Evolutionary conservation across 208 protist genomes (phyloP), one percentile per base, ranked within the genome.

Genomic region (Kentomonas sorsogonicus): DNA sequence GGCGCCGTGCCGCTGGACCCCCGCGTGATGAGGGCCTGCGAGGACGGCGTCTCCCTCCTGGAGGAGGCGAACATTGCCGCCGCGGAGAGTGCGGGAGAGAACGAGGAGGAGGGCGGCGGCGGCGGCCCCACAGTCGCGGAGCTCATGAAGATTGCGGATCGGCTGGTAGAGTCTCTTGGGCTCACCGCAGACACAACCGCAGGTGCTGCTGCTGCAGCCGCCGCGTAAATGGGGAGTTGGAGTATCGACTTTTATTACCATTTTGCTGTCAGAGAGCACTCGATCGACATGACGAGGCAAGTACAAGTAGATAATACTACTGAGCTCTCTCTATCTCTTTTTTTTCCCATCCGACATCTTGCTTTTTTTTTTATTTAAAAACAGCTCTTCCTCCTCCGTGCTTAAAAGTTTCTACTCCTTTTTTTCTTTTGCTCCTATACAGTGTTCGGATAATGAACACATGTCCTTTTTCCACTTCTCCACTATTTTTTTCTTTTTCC

Each of bases 1-100:
- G 93, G 89, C 13, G 63, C 64, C 9, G 82, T 97, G 25, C 93
- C 93, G 18, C 63, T 97, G 25, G 93, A 97, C 66, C 93, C 86
- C n/a, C 55, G 62, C 25, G 66, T 97, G 31, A 96, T 96, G 93
- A 77, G 84, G 55, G 69, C 88, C 1, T 97, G 93, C 55, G 93
- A 97, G 64, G 86, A 90, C 31, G 93, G 92, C 45, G 52, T 82
- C 16, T 63, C 84, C 3, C 66, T 94, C 4, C 56, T 50, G 15
- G 79, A 92, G 56, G 75, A 69, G 25, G 53, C 53, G n/a, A n/a
- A n/a, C n/a, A n/a, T n/a, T n/a, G n/a, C n/a, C n/a, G n/a, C n/a
- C n/a, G n/a, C n/a, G n/a, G n/a, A n/a, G n/a, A n/a, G n/a, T n/a
- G n/a, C n/a, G n/a, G n/a, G n/a, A 2, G 76, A 71, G 27, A 16